A percentile compares a stretch with the other conserved stretches of the same genome.
These are phyloP conservation scores for Nicotiana rustica DNA, from an alignment of 305 asterid species.

Conservation along the genomic window DNA sequence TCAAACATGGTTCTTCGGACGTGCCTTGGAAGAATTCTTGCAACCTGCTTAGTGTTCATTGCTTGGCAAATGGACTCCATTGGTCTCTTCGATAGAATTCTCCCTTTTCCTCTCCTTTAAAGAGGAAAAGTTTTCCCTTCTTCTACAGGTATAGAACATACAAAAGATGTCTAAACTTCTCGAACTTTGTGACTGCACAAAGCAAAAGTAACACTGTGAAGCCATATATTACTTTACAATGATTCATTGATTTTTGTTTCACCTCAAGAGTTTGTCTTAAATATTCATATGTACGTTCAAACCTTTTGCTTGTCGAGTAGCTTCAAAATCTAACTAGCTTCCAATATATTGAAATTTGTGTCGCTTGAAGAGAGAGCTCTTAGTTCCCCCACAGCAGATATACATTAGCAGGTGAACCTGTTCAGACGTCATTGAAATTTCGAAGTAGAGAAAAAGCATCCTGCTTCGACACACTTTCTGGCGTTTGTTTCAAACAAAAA, in stretches of 20 bases:
- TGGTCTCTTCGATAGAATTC: not conserved
- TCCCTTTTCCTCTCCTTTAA: not conserved
- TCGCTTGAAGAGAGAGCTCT: not conserved
- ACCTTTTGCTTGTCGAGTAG: not conserved
- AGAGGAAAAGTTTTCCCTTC: not conserved
- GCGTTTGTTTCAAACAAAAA: no score
- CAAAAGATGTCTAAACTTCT: slow-evolving; percentile 20
- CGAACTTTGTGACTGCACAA: not conserved
- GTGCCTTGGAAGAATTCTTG: not conserved
- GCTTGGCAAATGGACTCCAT: not conserved
- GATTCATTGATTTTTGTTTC: slow-evolving; percentile 9
- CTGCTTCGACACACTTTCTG: no score
- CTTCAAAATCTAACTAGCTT: not conserved
- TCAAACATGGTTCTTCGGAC: not conserved
- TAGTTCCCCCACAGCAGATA: no score
- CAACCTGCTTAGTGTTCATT: not conserved
- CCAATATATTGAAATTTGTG: not conserved
- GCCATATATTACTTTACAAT: slow-evolving; percentile 20
- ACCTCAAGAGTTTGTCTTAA: not conserved
- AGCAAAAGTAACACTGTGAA: slow-evolving; percentile 24
- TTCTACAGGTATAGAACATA: slow-evolving; percentile 33
- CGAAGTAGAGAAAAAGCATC: no score
- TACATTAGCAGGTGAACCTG: no score
- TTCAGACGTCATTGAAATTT: no score
- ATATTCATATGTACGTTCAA: not conserved